Base-by-base conservation (phyloP, 2,329 filamentous ascomycete genomes). In the Cladophialophora immunda region DNA sequence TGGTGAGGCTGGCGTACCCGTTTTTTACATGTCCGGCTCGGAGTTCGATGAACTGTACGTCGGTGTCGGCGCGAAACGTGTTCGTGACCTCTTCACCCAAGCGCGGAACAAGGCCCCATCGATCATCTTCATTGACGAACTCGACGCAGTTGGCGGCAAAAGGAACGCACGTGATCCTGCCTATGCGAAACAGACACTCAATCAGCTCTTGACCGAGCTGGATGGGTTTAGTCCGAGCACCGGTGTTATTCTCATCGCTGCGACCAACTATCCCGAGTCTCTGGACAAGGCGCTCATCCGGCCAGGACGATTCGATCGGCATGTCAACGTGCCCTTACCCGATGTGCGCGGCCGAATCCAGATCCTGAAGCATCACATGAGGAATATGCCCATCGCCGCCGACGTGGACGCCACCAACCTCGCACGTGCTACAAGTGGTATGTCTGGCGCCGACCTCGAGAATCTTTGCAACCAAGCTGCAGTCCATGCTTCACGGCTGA, bases 11-110 rank as follows among this genome's bases (percentile, higher is more conserved):
- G 95, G 94, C 64, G 95, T 99, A 19, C 95, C 95, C 1, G 99
- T 99, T 85, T 99, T 98, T 85, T 99, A 97, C 86, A 98, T 99
- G 94, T 99, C 95, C 76, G 95, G 95, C 58, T 97, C 93, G 66
- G 95, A 99, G 78, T 99, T 99, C 76, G 95, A 99, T 76, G 95
- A 99, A 80, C 91, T 99, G 60, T 99, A 97, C 76, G 96, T 99
- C 38, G 95, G 95, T 76, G 95, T 99, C 62, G 93, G 94, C 76
- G 93, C 93, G 54, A 97, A 99, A 84, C 92, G 95, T 75, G 94
- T 99, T 57, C 92, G 95, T 66, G 95, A 97, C 69, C 86, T 97
- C n/a, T 97, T 97, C 78, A 82, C 85, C 54, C 89, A 91, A 64
- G 94, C 94, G 71, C 92, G 93, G 72, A 79, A 85, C 70, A 97